Percentiles rank a stretch among this genome's conserved stretches.
Evolutionary conservation across 495 filamentous ascomycete species (phyloP).

Genomic region (Trichoderma gamsii): DNA sequence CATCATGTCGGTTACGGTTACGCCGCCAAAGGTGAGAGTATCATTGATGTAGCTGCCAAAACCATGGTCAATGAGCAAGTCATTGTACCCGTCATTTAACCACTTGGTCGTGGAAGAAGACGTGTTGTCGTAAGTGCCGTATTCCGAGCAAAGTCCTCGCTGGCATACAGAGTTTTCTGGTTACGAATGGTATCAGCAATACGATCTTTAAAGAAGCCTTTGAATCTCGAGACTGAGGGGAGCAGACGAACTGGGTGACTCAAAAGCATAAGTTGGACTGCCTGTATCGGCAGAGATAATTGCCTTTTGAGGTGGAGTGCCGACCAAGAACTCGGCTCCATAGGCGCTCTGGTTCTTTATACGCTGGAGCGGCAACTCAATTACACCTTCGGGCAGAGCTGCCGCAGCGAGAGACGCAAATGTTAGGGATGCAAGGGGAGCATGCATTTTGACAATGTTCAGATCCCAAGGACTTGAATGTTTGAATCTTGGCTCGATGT

Average conservation of each 20-base stretch:
- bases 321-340: not conserved
- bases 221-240: not conserved
- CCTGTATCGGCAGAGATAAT: constrained; percentile 7
- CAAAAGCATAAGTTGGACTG: constrained; percentile 2
- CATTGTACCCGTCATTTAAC: not conserved
- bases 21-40: not conserved
- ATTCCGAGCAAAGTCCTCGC: not conserved
- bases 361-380: not conserved
- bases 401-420: not conserved
- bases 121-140: constrained; percentile 3
- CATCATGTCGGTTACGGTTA: not conserved
- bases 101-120: not conserved
- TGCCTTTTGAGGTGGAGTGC: not conserved
- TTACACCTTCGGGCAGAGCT: not conserved
- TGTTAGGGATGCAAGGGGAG: not conserved
- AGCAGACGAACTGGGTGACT: not conserved
- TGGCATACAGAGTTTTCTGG: not conserved
- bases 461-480: not conserved
- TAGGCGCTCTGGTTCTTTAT: constrained; percentile 5
- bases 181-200: not conserved
- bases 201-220: not conserved
- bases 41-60: constrained; percentile 2
- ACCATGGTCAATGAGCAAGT: constrained; percentile 4
- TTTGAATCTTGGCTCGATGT: not conserved
- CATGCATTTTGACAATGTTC: not conserved